Evolutionary conservation across 176 grass and related monocot genomes (phyloP).

Genomic region (Aegilops longissima): DNA sequence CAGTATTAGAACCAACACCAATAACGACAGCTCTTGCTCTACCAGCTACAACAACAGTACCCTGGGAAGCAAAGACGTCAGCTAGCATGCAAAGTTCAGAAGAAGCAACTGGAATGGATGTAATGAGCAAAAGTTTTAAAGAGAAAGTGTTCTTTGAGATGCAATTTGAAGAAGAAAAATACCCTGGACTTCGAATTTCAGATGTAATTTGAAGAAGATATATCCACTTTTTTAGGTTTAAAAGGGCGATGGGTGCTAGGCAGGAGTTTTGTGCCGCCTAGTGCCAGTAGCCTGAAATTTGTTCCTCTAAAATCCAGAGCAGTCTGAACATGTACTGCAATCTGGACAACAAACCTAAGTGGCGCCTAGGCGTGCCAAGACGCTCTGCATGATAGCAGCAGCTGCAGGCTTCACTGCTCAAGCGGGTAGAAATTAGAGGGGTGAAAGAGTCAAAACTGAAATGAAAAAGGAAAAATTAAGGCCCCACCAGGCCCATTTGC

Average conservation of each 20-base stretch:
- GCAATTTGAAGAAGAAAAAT: neutral
- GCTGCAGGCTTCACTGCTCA: neutral
- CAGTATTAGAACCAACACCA: constrained; percentile 93
- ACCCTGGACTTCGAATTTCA: neutral
- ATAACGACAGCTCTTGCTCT: constrained; percentile 90
- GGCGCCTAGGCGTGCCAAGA: neutral
- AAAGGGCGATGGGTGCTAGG: no score
- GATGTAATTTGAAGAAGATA: constrained; percentile 18
- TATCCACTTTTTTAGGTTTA: neutral
- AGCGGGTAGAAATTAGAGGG: neutral
- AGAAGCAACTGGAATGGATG: neutral
- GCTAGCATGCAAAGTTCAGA: neutral
- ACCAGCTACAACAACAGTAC: constrained; percentile 93
- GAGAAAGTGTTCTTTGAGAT: neutral
- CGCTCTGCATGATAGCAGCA: neutral
- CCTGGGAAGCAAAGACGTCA: constrained; percentile 49
- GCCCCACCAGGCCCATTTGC: neutral
- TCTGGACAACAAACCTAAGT: neutral
- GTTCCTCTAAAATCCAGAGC: no score
- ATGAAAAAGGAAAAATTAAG: neutral
- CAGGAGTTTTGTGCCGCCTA: no score
- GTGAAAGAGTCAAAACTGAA: neutral
- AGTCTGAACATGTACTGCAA: no score
- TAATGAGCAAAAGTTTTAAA: constrained; percentile 10
- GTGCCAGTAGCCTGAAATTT: no score